Base-by-base conservation (phyloP, 164 flowering plant species). In the Umbellularia californica region DNA sequence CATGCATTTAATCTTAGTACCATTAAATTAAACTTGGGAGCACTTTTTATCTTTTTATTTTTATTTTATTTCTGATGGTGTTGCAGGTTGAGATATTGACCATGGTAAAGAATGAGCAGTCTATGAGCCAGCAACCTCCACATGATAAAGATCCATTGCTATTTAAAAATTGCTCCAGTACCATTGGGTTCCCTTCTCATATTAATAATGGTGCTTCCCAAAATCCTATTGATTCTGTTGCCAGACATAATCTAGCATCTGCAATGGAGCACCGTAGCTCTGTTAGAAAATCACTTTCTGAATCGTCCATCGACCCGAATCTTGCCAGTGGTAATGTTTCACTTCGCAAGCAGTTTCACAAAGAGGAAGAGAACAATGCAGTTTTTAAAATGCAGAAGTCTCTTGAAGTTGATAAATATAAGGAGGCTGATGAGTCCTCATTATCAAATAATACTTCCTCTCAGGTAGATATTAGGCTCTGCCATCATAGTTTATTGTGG, bases 241-340 rank as follows among this genome's bases (percentile, higher is more conserved):
- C 83, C 11, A 86, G 88, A 74, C 89, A 86, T 71, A 92, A 90
- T 79, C 72, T 93, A 64, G 90, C 92, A 71, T 89, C 97, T 75
- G 88, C 78, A 50, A 78, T 90, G 78, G 97, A 92, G 72, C 88
- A 86, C 55, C 97, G 94, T 82, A 96, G 97, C 76, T 92, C 99
- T 41, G 90, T 93, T 70, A 82, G 99, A 73, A 93, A 80, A 84
- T 95, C 99, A 19, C 76, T 91, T 77, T 95, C 99, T 50, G 97
- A 90, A 58, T 81, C 84, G 58, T 72, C 82, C 74, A 77, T 78
- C 17, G 86, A 89, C 80, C 86, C 83, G 70, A 84, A 80, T 83
- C 76, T 84, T 64, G 74, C 67, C 71, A 70, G 90, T 71, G 91
- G 92, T 22, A 90, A 87, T 83, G 83, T 83, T 70, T 91, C 98